Conservation (phyloP, 2,329 filamentous ascomycete species). For the Hymenoscyphus occultus region DNA sequence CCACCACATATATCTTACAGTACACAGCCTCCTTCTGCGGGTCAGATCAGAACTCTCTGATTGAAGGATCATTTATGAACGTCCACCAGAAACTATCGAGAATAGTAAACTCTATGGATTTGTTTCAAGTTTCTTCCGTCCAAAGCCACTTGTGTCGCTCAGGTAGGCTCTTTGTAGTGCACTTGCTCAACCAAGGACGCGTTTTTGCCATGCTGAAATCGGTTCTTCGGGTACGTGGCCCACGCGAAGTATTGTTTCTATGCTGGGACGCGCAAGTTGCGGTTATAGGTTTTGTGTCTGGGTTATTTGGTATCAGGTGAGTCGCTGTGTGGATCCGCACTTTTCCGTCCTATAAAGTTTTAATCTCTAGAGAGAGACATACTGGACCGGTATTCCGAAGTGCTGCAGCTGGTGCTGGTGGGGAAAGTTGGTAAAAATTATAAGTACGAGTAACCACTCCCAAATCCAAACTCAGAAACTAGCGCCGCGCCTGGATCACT, state of each 20-base stretch:
- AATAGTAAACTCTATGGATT: background rate
- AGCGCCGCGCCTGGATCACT: background rate
- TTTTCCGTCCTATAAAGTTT: background rate
- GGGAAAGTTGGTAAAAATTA: background rate
- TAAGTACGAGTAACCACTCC: background rate
- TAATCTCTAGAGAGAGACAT: background rate
- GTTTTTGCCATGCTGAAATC: background rate
- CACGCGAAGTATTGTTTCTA: background rate
- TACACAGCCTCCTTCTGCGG: background rate
- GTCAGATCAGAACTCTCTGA: constrained; percentile 2
- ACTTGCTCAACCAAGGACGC: background rate
- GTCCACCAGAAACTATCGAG: background rate
- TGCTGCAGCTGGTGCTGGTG: background rate
- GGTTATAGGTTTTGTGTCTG: background rate
- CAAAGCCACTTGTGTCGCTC: background rate
- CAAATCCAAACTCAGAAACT: background rate
- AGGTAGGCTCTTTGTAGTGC: background rate
- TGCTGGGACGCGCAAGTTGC: background rate
- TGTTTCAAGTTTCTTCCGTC: background rate
- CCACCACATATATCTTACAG: background rate
- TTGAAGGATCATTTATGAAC: constrained; percentile 1
- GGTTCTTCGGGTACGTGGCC: background rate
- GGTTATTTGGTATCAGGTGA: background rate
- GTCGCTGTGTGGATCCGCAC: background rate
- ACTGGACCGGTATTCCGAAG: background rate